Conservation (phyloP, 352 stramenopile species). For the Globisporangium parvum region DNA sequence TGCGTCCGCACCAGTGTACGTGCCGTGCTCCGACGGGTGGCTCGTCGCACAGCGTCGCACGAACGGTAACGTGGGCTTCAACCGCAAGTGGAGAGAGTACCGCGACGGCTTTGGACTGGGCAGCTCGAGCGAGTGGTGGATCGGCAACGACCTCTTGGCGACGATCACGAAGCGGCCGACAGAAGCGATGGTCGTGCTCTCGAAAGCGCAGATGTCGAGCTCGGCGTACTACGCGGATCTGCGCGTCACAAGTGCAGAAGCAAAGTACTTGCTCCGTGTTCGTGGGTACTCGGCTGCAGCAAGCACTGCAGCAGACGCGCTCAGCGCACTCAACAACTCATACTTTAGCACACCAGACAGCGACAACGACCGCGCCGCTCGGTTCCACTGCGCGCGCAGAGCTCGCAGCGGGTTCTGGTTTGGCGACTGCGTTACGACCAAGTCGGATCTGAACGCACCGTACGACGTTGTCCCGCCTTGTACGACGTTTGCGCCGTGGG, state of each 20-base stretch:
- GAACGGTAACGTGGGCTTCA: slow-evolving; percentile 46
- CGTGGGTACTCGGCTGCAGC: slow-evolving; percentile 23
- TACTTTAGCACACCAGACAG: slow-evolving; percentile 57
- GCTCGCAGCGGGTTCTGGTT: slow-evolving; percentile 59
- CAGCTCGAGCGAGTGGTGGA: slow-evolving; percentile 43
- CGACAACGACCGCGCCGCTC: slow-evolving; percentile 41
- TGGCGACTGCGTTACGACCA: slow-evolving; percentile 30
- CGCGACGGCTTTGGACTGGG: slow-evolving; percentile 44
- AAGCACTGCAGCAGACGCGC: slow-evolving; percentile 36
- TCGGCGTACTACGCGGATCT: slow-evolving; percentile 41
- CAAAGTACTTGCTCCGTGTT: slow-evolving; percentile 45
- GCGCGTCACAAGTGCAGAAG: slow-evolving; percentile 30
- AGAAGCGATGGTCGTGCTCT: slow-evolving; percentile 48
- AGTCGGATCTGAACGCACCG: slow-evolving; percentile 46
- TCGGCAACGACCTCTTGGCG: slow-evolving; percentile 43
- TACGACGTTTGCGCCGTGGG: slow-evolving; percentile 35
- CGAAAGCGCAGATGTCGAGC: slow-evolving; percentile 33
- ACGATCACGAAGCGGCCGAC: slow-evolving; percentile 26
- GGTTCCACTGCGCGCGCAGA: slow-evolving; percentile 39
- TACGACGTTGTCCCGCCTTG: slow-evolving; percentile 42
- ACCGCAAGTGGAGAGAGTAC: slow-evolving; percentile 59
- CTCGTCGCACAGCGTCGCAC: slow-evolving; percentile 42
- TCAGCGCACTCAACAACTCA: slow-evolving; percentile 39
- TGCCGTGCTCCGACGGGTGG: slow-evolving; percentile 54
- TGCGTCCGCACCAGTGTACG: slow-evolving; percentile 15